Evolutionary conservation across 2,329 filamentous ascomycete genomes (phyloP).

Genomic region (Podosphaera fusca): DNA sequence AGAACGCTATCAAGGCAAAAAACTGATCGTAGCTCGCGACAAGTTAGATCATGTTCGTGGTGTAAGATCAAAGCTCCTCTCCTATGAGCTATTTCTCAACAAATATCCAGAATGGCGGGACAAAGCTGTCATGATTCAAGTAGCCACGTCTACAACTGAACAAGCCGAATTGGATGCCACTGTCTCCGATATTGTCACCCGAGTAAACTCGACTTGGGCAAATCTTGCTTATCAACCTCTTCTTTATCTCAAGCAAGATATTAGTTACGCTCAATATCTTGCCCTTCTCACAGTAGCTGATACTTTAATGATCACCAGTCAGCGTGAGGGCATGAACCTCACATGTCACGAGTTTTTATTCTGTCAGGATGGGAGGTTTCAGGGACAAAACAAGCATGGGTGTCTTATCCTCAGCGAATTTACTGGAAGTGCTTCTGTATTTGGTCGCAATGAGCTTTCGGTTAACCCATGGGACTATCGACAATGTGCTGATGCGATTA

Average conservation of each 20-base stretch:
- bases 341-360: slow-evolving; percentile 87
- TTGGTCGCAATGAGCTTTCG: slow-evolving; percentile 55
- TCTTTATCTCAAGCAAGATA: slow-evolving; percentile 86
- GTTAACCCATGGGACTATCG: slow-evolving; percentile 94
- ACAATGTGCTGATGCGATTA: slow-evolving; percentile 68
- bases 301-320: slow-evolving; percentile 78
- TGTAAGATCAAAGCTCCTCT: slow-evolving; percentile 77
- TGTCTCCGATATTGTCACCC: slow-evolving; percentile 80
- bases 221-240: slow-evolving; percentile 81
- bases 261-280: slow-evolving; percentile 81
- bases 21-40: slow-evolving; percentile 76
- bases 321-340: slow-evolving; percentile 93
- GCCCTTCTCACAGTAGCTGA: slow-evolving; percentile 76
- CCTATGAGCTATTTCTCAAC: slow-evolving; percentile 79
- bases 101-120: slow-evolving; percentile 79
- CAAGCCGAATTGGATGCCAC: slow-evolving; percentile 70
- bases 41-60: slow-evolving; percentile 86
- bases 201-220: slow-evolving; percentile 79
- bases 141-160: slow-evolving; percentile 75
- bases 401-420: slow-evolving; percentile 88
- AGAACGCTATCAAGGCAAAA: slow-evolving; percentile 70
- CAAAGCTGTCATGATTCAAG: slow-evolving; percentile 76
- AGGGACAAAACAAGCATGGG: slow-evolving; percentile 54
- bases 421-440: slow-evolving; percentile 73
- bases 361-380: slow-evolving; percentile 62